Conservation (phyloP, 163 green algal genomes). For the Scenedesmus sp. region DNA sequence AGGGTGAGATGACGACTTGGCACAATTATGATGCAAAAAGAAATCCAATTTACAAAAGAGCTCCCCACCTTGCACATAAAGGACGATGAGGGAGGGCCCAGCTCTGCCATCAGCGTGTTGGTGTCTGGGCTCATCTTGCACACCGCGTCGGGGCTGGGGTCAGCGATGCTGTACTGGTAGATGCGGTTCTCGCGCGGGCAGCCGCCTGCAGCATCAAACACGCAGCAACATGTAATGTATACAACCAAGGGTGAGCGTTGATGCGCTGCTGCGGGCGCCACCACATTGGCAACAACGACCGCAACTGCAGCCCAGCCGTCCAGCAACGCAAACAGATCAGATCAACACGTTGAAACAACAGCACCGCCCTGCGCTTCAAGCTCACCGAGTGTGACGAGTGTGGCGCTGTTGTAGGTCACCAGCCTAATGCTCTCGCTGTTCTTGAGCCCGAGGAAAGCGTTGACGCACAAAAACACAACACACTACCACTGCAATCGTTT, state of each 20-base stretch:
- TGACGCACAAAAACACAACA: no score
- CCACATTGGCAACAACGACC: no score
- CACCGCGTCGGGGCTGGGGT: conserved; percentile 21
- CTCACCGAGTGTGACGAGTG: no score
- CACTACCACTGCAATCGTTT: neutral
- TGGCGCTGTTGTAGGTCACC: conserved; percentile 55
- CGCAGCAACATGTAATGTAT: neutral
- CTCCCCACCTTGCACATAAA: conserved; percentile 50
- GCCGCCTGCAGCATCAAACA: neutral
- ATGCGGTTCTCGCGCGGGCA: conserved; percentile 34
- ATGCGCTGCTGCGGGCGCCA: no score
- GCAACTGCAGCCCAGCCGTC: no score
- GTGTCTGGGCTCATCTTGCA: conserved; percentile 36
- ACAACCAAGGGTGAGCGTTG: neutral
- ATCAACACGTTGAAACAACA: neutral
- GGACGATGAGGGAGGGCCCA: conserved; percentile 36
- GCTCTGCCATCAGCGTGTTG: neutral
- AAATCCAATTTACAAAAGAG: neutral
- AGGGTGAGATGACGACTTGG: no score
- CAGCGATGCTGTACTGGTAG: conserved; percentile 34
- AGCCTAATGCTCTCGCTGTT: conserved; percentile 63
- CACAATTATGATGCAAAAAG: neutral
- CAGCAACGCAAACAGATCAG: no score
- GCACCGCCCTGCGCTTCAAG: no score
- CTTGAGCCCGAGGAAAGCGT: conserved; percentile 64